Conservation (phyloP, 2,329 filamentous ascomycete genomes). For the Penicillium sp. region DNA sequence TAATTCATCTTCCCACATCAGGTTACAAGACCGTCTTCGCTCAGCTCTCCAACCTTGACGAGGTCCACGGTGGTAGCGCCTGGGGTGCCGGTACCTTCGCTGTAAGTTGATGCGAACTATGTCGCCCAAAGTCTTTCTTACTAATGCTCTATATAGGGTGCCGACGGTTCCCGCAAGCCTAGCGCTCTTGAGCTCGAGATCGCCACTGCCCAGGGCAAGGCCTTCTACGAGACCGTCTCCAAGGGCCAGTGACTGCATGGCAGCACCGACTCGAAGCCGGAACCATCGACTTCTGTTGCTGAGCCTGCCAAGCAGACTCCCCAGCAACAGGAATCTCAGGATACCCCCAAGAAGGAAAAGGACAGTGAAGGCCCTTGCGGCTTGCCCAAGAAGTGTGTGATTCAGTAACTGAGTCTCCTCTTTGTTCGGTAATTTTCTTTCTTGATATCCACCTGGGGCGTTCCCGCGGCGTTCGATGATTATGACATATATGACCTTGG, state of each 20-base stretch:
- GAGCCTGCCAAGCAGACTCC: constrained; percentile 26
- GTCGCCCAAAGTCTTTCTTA: constrained; percentile 13
- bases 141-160: constrained; percentile 41
- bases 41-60: constrained; percentile 68
- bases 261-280: constrained; percentile 39
- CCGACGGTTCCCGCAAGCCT: constrained; percentile 84
- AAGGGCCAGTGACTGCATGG: constrained; percentile 84
- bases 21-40: constrained; percentile 82
- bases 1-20: constrained; percentile 39
- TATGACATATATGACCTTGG: constrained; percentile 8
- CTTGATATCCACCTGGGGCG: constrained; percentile 17
- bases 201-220: constrained; percentile 79
- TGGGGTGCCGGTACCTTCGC: constrained; percentile 96
- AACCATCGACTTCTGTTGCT: constrained; percentile 28
- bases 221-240: constrained; percentile 75
- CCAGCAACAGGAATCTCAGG: constrained; percentile 31
- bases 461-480: constrained; percentile 15
- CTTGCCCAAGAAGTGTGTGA: constrained; percentile 71
- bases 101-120: constrained; percentile 43
- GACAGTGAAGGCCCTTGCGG: constrained; percentile 68
- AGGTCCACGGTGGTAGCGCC: constrained; percentile 82
- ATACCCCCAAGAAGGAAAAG: constrained; percentile 51
- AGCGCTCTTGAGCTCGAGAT: constrained; percentile 72
- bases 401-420: constrained; percentile 54
- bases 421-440: constrained; percentile 15